Percentiles rank a stretch among this genome's conserved stretches.
These are phyloP conservation scores for Trichophyton schoenleinii DNA, from an alignment of 2,329 filamentous ascomycete genomes.

Conservation along the genomic window DNA sequence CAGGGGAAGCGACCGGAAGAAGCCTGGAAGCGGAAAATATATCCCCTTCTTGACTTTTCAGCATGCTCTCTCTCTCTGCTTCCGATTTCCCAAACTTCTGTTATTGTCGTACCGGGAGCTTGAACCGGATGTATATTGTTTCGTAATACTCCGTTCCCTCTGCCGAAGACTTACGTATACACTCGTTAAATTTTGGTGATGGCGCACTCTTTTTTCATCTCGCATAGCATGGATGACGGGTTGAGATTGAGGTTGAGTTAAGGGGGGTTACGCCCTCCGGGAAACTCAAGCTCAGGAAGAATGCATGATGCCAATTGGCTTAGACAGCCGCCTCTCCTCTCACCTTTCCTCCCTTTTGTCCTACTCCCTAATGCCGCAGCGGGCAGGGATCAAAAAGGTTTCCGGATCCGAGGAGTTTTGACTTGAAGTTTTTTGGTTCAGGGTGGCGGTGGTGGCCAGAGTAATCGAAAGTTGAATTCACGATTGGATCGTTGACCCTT, in stretches of 20 bases:
- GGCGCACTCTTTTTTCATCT: not conserved
- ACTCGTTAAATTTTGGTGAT: not conserved
- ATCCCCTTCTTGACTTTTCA: not conserved
- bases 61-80: not conserved
- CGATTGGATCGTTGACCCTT: not conserved
- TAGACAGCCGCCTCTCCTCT: not conserved
- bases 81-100: not conserved
- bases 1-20: not conserved
- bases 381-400: not conserved
- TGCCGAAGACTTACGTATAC: not conserved
- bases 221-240: not conserved
- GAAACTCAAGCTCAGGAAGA: not conserved
- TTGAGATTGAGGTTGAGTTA: not conserved
- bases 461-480: not conserved
- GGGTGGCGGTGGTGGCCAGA: not conserved
- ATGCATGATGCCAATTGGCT: not conserved
- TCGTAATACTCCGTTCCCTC: not conserved
- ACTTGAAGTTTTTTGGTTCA: not conserved
- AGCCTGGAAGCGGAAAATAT: not conserved
- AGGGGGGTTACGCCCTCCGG: not conserved
- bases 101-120: not conserved
- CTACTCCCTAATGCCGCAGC: not conserved
- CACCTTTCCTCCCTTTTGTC: not conserved
- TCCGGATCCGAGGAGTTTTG: constrained; percentile 2
- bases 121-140: not conserved